Percentiles rank a stretch among this genome's conserved stretches.
Evolutionary conservation across 179 eudicot species (phyloP).

Genomic region (Silene coronaria): DNA sequence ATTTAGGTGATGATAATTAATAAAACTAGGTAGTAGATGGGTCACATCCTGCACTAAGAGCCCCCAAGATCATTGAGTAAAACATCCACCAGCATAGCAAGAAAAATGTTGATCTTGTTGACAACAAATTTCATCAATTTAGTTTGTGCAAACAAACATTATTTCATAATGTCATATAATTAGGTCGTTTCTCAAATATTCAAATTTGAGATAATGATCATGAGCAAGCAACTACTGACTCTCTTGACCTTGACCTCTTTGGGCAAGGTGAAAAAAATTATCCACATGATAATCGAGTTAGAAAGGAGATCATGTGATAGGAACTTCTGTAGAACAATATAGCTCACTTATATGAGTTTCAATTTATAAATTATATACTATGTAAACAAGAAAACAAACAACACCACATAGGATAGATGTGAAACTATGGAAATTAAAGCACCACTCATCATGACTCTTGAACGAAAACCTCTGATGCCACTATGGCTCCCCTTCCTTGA

Average conservation of each 20-base stretch:
- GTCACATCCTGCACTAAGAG: not conserved
- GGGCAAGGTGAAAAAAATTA: not conserved
- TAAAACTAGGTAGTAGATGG: not conserved
- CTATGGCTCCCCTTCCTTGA: slow-evolving; percentile 83
- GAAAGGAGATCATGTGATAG: not conserved
- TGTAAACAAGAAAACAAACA: not conserved
- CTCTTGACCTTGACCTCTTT: slow-evolving; percentile 2
- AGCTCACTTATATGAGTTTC: not conserved
- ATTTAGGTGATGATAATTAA: not conserved
- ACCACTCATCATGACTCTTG: slow-evolving; percentile 19
- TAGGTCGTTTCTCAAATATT: slow-evolving; percentile 3
- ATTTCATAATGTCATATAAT: slow-evolving; percentile 6
- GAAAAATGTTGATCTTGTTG: not conserved
- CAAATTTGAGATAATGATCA: not conserved
- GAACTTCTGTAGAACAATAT: not conserved
- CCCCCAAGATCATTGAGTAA: not conserved
- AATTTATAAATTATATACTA: not conserved
- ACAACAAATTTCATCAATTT: slow-evolving; percentile 9
- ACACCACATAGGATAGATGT: not conserved
- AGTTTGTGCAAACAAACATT: slow-evolving; percentile 20
- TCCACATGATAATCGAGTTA: not conserved
- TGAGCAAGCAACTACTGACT: not conserved
- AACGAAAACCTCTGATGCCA: slow-evolving; percentile 66
- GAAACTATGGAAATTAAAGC: slow-evolving; percentile 4
- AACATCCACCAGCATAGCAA: not conserved